Evolutionary conservation across 2,329 filamentous ascomycete species (phyloP).

Genomic region (Alternaria sp.): DNA sequence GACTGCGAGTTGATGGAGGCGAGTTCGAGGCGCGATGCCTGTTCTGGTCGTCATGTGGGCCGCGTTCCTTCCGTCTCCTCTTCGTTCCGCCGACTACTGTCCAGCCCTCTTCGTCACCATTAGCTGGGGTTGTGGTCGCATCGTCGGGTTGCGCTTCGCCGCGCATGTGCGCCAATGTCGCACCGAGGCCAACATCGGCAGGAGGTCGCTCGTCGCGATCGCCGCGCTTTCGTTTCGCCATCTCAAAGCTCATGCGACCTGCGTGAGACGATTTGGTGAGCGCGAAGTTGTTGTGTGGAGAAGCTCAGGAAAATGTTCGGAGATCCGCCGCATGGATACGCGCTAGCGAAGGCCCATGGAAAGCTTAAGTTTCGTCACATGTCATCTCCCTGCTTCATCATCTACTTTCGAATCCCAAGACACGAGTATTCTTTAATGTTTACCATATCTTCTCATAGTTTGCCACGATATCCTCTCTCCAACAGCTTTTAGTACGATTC

Average conservation of each 20-base stretch:
- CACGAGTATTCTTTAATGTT: neutral
- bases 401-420: neutral
- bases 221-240: conserved; percentile 45
- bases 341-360: neutral
- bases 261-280: neutral
- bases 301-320: conserved; percentile 12
- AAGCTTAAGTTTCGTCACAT: neutral
- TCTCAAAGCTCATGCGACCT: conserved; percentile 25
- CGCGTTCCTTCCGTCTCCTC: conserved; percentile 33
- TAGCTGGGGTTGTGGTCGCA: conserved; percentile 17
- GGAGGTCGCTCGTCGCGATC: conserved; percentile 25
- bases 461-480: neutral
- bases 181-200: conserved; percentile 40
- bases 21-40: conserved; percentile 6
- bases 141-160: conserved; percentile 24
- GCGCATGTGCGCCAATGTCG: conserved; percentile 40
- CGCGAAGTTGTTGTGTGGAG: conserved; percentile 2
- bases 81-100: conserved; percentile 38
- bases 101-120: conserved; percentile 39
- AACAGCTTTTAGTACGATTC: neutral
- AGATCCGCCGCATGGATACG: neutral
- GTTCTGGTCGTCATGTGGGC: conserved; percentile 9
- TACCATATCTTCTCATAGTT: neutral
- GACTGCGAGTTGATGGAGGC: conserved; percentile 10
- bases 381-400: neutral